Evolutionary conservation across 2,329 filamentous ascomycete genomes (phyloP).

Genomic region (Arthrobotrys musiformis): DNA sequence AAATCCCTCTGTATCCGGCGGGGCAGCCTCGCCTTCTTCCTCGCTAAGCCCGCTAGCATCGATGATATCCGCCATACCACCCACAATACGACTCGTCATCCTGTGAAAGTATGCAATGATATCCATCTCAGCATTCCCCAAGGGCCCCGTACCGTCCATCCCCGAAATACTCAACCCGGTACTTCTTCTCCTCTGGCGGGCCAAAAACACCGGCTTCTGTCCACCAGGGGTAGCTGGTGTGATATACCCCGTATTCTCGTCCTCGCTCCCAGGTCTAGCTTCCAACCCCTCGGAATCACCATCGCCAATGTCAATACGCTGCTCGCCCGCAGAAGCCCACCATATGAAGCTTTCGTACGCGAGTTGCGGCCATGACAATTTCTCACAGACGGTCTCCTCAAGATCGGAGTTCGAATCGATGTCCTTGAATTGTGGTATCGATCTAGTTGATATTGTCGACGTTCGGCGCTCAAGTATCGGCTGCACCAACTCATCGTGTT

Average conservation of each 20-base stretch:
- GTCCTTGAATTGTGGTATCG: slow-evolving; percentile 48
- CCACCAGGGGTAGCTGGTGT: slow-evolving; percentile 39
- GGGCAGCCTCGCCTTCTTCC: slow-evolving; percentile 58
- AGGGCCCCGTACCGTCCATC: slow-evolving; percentile 48
- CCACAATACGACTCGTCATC: slow-evolving; percentile 74
- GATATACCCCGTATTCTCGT: slow-evolving; percentile 52
- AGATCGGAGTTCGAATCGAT: slow-evolving; percentile 64
- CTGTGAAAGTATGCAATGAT: slow-evolving; percentile 85
- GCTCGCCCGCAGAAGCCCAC: slow-evolving; percentile 87
- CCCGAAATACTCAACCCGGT: slow-evolving; percentile 50
- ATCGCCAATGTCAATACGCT: slow-evolving; percentile 68
- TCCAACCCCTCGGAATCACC: slow-evolving; percentile 54
- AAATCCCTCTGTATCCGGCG: slow-evolving; percentile 39
- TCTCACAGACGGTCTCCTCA: slow-evolving; percentile 66
- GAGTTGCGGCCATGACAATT: slow-evolving; percentile 75
- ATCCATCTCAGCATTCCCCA: slow-evolving; percentile 72
- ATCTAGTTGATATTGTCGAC: slow-evolving; percentile 40
- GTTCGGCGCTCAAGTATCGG: slow-evolving; percentile 47
- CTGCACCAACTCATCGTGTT: slow-evolving; percentile 49
- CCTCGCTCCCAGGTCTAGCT: slow-evolving; percentile 60
- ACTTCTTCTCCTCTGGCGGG: slow-evolving; percentile 47
- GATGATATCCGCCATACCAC: slow-evolving; percentile 72
- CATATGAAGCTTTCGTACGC: slow-evolving; percentile 87
- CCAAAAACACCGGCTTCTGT: slow-evolving; percentile 52
- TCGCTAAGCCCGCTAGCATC: slow-evolving; percentile 64